These are phyloP conservation scores for Mycena epipterygia DNA, from an alignment of 768 basidiomycete species.

Conservation along the genomic window DNA sequence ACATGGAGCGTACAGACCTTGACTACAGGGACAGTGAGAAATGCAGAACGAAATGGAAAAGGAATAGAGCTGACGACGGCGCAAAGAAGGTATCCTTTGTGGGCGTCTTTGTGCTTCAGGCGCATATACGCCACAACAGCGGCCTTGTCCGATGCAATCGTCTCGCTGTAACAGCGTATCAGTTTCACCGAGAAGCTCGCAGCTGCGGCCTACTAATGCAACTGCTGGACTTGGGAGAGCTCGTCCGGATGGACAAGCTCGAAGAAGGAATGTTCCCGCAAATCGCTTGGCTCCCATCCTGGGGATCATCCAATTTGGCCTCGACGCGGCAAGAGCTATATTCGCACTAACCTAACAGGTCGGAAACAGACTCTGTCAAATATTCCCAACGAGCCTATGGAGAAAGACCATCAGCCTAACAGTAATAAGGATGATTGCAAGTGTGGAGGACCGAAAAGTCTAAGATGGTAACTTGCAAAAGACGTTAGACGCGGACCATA, in stretches of 20 bases:
- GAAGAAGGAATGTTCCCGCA: slow-evolving; percentile 76
- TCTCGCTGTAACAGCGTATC: slow-evolving; percentile 64
- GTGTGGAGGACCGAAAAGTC: slow-evolving; percentile 73
- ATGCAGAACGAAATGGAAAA: slow-evolving; percentile 15
- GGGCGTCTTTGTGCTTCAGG: slow-evolving; percentile 83
- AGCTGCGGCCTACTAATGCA: slow-evolving; percentile 71
- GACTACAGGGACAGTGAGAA: slow-evolving; percentile 39
- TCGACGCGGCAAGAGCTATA: not conserved
- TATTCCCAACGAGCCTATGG: slow-evolving; percentile 75
- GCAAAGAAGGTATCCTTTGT: slow-evolving; percentile 82
- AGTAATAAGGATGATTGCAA: slow-evolving; percentile 55
- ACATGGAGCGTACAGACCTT: slow-evolving; percentile 37
- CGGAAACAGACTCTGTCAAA: slow-evolving; percentile 74
- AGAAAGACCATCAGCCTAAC: slow-evolving; percentile 11
- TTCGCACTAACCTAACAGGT: slow-evolving; percentile 66
- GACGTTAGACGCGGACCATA: slow-evolving; percentile 24
- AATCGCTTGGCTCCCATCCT: slow-evolving; percentile 84
- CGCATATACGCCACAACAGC: slow-evolving; percentile 85
- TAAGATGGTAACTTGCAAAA: slow-evolving; percentile 75
- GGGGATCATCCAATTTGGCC: slow-evolving; percentile 2
- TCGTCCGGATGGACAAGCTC: slow-evolving; percentile 89
- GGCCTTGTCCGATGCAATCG: slow-evolving; percentile 83
- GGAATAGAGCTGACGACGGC: slow-evolving; percentile 71
- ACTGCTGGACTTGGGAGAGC: slow-evolving; percentile 70
- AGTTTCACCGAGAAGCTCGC: not conserved